These are phyloP conservation scores for Alternaria gaisen DNA, from an alignment of 2,329 filamentous ascomycete species.

Conservation along the genomic window DNA sequence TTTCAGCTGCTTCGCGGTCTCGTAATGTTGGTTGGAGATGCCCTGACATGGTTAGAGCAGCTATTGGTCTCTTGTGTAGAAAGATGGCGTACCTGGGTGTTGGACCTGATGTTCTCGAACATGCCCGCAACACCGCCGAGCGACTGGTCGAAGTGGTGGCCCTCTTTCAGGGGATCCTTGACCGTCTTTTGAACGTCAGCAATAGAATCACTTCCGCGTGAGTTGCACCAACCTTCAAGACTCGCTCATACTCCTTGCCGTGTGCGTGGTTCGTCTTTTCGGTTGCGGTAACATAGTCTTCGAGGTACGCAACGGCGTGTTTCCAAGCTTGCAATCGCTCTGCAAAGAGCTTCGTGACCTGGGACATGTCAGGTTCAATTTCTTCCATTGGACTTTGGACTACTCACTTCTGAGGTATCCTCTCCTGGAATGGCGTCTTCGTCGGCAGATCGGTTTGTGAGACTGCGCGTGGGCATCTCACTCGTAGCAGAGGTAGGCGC, in stretches of 20 bases:
- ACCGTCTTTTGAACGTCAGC: slow-evolving; percentile 70
- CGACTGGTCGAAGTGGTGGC: slow-evolving; percentile 90
- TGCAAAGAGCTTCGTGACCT: slow-evolving; percentile 70
- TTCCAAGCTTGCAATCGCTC: slow-evolving; percentile 96
- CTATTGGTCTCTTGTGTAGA: rapidly evolving
- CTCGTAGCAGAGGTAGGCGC: slow-evolving; percentile 45
- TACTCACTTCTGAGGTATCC: slow-evolving; percentile 56
- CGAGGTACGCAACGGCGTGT: slow-evolving; percentile 87
- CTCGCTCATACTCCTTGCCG: slow-evolving; percentile 94
- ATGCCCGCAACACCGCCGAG: slow-evolving; percentile 87
- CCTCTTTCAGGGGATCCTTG: slow-evolving; percentile 83
- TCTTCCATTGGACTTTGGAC: rapidly evolving
- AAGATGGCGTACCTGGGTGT: slow-evolving; percentile 71
- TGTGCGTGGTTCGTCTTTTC: slow-evolving; percentile 87
- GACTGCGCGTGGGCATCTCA: slow-evolving; percentile 41
- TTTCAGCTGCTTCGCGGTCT: slow-evolving; percentile 91
- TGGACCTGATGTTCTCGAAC: slow-evolving; percentile 92
- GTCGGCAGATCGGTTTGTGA: slow-evolving; percentile 46
- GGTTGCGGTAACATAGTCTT: slow-evolving; percentile 85
- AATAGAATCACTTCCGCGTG: background rate
- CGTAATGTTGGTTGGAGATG: slow-evolving; percentile 85
- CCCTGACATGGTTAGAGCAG: slow-evolving; percentile 60
- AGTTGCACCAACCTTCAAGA: slow-evolving; percentile 73
- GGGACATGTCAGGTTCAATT: slow-evolving; percentile 1
- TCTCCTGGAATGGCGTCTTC: slow-evolving; percentile 60